Evolutionary conservation across 225 moss, liverwort and hornwort genomes (phyloP), one percentile per base, ranked within the genome.

Genomic region (Antitrichia curtipendula): DNA sequence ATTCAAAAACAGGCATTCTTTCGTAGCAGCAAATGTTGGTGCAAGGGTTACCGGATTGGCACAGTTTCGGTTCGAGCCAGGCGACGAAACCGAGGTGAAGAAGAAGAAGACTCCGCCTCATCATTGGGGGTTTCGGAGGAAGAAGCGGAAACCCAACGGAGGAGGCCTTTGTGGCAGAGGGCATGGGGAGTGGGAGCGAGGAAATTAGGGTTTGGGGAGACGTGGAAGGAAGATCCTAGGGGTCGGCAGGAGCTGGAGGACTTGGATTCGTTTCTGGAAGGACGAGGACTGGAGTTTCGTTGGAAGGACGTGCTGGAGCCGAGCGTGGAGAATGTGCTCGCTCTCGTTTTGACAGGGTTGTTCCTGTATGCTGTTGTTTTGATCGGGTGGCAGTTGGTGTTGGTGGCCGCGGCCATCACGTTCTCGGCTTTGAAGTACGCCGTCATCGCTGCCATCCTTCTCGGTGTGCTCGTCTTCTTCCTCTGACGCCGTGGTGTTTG

Each of bases 371-470:
- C 96, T 16, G 87, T 91, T 18, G 81, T 91, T 54, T 95, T 96
- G 88, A 95, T 99, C 61, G 83, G 94, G 82, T 96, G 93, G 94
- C 97, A 99, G 90, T 89, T 97, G 87, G 71, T 96, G 62, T 53
- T 94, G 32, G 96, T 97, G 18, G 94, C 93, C 12, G 89, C 94
- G 25, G 95, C 97, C 41, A 95, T 97, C 86, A 87, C 94, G 4
- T 88, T 99, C 52, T 93, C 97, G 43, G 98, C 95, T 50, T 86
- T 99, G 84, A 99, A 99, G 91, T 99, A 97, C 86, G 88, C 95
- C 6, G 93, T 99, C 29, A 89, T 99, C 69, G 97, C 96, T 53
- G 92, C 92, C 27, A 16, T 97, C 49, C 56, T 99, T 72, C 88
- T 97, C 59, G 94, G 92, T 38, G 77, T 94, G 83, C 95, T 99